phyloP scores from a whole-genome alignment of 2,329 filamentous ascomycete genomes.

The Colletotrichum higginsianum region DNA sequence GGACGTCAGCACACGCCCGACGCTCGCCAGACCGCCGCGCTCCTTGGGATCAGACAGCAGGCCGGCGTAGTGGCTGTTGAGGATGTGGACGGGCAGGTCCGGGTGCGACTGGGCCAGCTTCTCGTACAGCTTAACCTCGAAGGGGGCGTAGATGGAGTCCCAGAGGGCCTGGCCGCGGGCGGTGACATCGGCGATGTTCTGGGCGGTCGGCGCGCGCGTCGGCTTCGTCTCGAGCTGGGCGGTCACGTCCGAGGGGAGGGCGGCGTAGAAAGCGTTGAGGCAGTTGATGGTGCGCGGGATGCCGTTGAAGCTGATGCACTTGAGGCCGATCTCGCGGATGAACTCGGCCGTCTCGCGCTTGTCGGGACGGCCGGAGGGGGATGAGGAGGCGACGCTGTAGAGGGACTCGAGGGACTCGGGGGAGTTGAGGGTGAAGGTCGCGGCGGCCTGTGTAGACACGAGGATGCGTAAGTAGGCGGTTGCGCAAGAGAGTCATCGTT shows the following conservation, averaged over 20 bases:
- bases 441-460: conserved; percentile 72
- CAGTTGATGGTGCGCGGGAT: conserved; percentile 89
- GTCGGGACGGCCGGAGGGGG: conserved; percentile 45
- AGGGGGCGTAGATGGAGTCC: conserved; percentile 83
- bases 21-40: conserved; percentile 62
- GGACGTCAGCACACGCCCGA: conserved; percentile 80
- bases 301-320: conserved; percentile 85
- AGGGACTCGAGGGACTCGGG: conserved; percentile 80
- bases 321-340: conserved; percentile 82
- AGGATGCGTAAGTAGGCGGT: background rate
- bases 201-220: conserved; percentile 66
- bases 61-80: conserved; percentile 81
- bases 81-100: conserved; percentile 85
- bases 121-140: conserved; percentile 78
- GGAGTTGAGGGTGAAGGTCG: conserved; percentile 89
- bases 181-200: conserved; percentile 69
- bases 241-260: conserved; percentile 71
- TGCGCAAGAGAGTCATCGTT: too few species aligned
- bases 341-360: conserved; percentile 71
- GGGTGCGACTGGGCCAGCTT: conserved; percentile 84
- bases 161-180: conserved; percentile 77
- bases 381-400: conserved; percentile 66
- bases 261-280: conserved; percentile 78
- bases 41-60: conserved; percentile 78
- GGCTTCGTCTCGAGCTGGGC: conserved; percentile 68